These are phyloP conservation scores for Talaromyces sp. DNA, from an alignment of 2,329 filamentous ascomycete genomes.

Conservation along the genomic window DNA sequence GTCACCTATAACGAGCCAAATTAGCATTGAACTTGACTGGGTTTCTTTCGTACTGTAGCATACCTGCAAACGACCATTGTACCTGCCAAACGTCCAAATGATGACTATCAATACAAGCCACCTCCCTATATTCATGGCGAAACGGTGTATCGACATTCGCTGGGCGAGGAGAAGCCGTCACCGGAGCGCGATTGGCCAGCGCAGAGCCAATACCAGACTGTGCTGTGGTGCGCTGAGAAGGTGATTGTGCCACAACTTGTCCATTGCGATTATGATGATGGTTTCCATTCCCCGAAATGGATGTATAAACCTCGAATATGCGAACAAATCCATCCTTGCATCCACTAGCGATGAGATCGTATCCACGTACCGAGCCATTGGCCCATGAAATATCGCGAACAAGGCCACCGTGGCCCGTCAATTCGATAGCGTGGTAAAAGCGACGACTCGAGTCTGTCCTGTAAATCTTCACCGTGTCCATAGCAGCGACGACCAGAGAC, in stretches of 20 bases:
- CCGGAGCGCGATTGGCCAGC: slow-evolving; percentile 37
- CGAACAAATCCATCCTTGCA: slow-evolving; percentile 88
- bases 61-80: slow-evolving; percentile 45
- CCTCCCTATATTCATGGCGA: slow-evolving; percentile 43
- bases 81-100: slow-evolving; percentile 49
- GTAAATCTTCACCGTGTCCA: slow-evolving; percentile 80
- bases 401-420: slow-evolving; percentile 70
- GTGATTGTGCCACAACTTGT: slow-evolving; percentile 30
- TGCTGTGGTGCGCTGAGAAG: slow-evolving; percentile 33
- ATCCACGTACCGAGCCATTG: slow-evolving; percentile 83
- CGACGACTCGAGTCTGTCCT: slow-evolving; percentile 71
- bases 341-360: slow-evolving; percentile 86
- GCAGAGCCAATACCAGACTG: slow-evolving; percentile 46
- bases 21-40: background rate
- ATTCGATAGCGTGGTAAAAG: slow-evolving; percentile 79
- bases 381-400: slow-evolving; percentile 92
- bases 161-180: slow-evolving; percentile 33
- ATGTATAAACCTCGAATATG: slow-evolving; percentile 68
- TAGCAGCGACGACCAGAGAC: slow-evolving; percentile 78
- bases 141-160: slow-evolving; percentile 39
- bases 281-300: slow-evolving; percentile 27
- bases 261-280: slow-evolving; percentile 27
- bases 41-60: slow-evolving; percentile 18
- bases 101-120: slow-evolving; percentile 45
- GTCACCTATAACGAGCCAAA: slow-evolving; percentile 33